Evolutionary conservation across 441 rosid species (phyloP), one percentile per base, ranked within the genome.

Genomic region (Viola pubescens): DNA sequence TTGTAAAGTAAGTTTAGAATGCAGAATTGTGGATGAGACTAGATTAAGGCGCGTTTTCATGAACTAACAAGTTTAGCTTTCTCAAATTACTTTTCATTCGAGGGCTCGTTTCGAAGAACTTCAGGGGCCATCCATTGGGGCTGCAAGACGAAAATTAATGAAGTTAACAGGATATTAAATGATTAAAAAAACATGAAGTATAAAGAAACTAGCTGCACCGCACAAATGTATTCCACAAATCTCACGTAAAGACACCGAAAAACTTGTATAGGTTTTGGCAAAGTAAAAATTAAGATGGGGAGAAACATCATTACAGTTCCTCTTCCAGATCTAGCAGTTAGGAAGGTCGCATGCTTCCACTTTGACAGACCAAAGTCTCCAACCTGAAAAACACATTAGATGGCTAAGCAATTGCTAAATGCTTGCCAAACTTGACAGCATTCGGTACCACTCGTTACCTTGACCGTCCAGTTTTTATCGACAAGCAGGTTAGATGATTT

Each of bases 81-180:
- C 40, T 6, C 6, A 63, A 67, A 46, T 58, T 82, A 86, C 94
- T 84, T 86, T 61, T 91, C 97, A 77, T 88, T 81, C 5, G 92
- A 88, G 62, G 96, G 92, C 59, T 91, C 98, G 41, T 74, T 83
- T 26, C 94, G 75, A 0, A 91, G 85, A 69, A 84, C 87, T 83
- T 91, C 98, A 38, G 94, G 97, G 9, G 98, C 90, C 98, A 91
- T 91, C 96, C 96, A 86, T 37, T 83, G 98, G 6, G 96, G 92
- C 96, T 91, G 87, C 79, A 72, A 57, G 37, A 12, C 62, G 51
- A 41, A 67, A 52, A 61, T 5, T 4, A 39, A 14, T 55, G 19
- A 54, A 9, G n/a, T 13, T 26, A 26, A 26, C 34, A 26, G 2
- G 34, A 2, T 26, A 26, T 26, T 26, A 26, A 26, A 26, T 26